Percentiles rank a stretch among this genome's conserved stretches.
These are phyloP conservation scores for Amanita brunnescens DNA, from an alignment of 768 basidiomycete genomes.

Conservation along the genomic window DNA sequence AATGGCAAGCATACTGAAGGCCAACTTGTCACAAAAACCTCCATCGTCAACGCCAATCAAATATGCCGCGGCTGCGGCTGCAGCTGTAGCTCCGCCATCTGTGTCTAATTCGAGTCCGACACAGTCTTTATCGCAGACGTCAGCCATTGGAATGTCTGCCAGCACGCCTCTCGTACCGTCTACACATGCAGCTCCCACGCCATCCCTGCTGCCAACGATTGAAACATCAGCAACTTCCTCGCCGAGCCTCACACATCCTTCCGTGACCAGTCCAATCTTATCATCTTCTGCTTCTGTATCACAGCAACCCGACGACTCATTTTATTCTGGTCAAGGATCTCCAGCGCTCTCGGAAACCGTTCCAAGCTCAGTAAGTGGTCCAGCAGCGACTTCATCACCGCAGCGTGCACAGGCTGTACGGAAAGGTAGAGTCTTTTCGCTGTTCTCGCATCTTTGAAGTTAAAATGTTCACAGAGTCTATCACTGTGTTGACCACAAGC, in stretches of 20 bases:
- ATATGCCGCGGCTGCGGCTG: constrained; percentile 88
- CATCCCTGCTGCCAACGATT: constrained; percentile 36
- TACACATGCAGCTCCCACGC: constrained; percentile 29
- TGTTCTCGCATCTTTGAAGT: constrained; percentile 9
- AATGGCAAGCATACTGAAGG: constrained; percentile 66
- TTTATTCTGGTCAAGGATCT: constrained; percentile 64
- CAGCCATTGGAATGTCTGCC: neutral
- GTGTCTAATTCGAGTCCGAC: constrained; percentile 11
- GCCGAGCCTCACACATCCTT: constrained; percentile 80
- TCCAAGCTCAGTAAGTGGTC: constrained; percentile 31
- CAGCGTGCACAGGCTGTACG: constrained; percentile 30
- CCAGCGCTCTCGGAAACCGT: constrained; percentile 66
- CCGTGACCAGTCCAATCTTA: constrained; percentile 72
- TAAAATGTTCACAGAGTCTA: constrained; percentile 27
- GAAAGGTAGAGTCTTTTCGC: constrained; percentile 35
- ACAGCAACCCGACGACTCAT: constrained; percentile 59
- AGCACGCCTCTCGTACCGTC: neutral
- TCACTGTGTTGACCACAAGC: constrained; percentile 33
- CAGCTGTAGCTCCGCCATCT: constrained; percentile 30
- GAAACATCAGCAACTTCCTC: constrained; percentile 38
- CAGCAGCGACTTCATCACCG: constrained; percentile 54
- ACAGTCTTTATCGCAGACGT: constrained; percentile 3
- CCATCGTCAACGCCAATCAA: constrained; percentile 69
- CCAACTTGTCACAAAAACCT: constrained; percentile 50
- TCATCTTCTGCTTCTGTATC: constrained; percentile 66